Evolutionary conservation across 495 filamentous ascomycete species (phyloP), one percentile per base, ranked within the genome.

Genomic region (Penicillium macrosclerotiorum): DNA sequence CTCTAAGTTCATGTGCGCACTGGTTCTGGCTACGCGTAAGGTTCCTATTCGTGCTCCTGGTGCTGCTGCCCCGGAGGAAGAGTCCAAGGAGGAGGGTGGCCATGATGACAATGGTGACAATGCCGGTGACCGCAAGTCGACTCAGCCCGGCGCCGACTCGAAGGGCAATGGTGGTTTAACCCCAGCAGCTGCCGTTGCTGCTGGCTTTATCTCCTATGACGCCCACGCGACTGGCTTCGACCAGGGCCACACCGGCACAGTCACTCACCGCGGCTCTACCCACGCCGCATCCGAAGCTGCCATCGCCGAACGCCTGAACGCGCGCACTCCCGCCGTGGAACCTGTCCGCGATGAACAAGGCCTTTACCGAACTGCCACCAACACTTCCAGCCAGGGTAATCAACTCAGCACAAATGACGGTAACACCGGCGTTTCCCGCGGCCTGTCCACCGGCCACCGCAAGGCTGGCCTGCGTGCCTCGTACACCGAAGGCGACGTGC

Each of bases 1-100:
- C 42, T 93, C 88, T 57, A 96, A 95, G 65, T 96, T 98, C 72
- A 93, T 97, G 82, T 95, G 90, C 57, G 93, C 93, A 3, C 75
- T 98, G 30, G 84, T 95, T 5, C 69, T 90, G 8, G 91, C 93
- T 7, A 73, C 96, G 26, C 86, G 88, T 65, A 86, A 83, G 64
- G 79, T 98, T 12, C 90, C 89, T 4, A 94, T 98, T 59, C 83
- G 91, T 54, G 81, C 67, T 18, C 90, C 92, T 47, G 90, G 88
- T 20, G 87, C 79, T 26, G 87, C 84, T 32, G 74, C 73, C 47
- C 81, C 79, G 3, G 83, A 90, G 41, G 71, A 76, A 2, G 75
- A 80, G 22, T 85, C 86, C 6, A 69, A 75, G 17, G 59, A 72
- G 4, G 76, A 82, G 29, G 74, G 79, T 3, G 78, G 81, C 34